phyloP scores from a whole-genome alignment of 169 alveolate genomes.

The Cryptosporidium ryanae region DNA sequence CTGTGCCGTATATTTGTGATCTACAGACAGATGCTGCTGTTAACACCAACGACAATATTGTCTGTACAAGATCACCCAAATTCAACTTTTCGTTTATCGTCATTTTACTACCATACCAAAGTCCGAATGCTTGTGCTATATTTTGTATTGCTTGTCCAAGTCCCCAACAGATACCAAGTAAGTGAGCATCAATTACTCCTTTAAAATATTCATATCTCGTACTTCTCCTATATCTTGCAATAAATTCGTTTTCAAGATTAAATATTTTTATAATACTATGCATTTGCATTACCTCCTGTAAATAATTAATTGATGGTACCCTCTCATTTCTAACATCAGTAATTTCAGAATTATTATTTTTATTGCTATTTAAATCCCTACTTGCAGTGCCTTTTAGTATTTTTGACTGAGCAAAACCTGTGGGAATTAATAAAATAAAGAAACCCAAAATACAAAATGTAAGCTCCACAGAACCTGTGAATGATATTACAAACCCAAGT shows the following conservation, averaged over 20 bases:
- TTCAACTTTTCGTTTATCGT: slow-evolving; percentile 22
- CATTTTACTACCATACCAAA: slow-evolving; percentile 68
- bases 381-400: slow-evolving; percentile 38
- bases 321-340: too few relatives aligned
- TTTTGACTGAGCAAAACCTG: slow-evolving; percentile 62
- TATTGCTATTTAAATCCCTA: slow-evolving; percentile 20
- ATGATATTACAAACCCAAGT: slow-evolving; percentile 53
- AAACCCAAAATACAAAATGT: slow-evolving; percentile 32
- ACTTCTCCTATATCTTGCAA: slow-evolving; percentile 38
- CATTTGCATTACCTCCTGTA: slow-evolving; percentile 66
- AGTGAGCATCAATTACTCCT: slow-evolving; percentile 30
- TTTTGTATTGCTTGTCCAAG: slow-evolving; percentile 66
- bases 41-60: slow-evolving; percentile 20
- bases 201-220: slow-evolving; percentile 54
- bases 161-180: slow-evolving; percentile 61
- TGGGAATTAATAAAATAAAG: slow-evolving; percentile 40
- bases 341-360: slow-evolving; percentile 15
- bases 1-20: slow-evolving; percentile 68
- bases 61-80: slow-evolving; percentile 52
- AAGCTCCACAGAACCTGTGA: slow-evolving; percentile 45
- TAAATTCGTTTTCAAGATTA: slow-evolving; percentile 31
- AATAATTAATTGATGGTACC: slow-evolving; percentile 13
- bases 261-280: slow-evolving; percentile 45
- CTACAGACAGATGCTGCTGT: slow-evolving; percentile 73
- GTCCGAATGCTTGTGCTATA: slow-evolving; percentile 62